Conservation (phyloP, 306 rosid genomes). For the Abrus precatorius region DNA sequence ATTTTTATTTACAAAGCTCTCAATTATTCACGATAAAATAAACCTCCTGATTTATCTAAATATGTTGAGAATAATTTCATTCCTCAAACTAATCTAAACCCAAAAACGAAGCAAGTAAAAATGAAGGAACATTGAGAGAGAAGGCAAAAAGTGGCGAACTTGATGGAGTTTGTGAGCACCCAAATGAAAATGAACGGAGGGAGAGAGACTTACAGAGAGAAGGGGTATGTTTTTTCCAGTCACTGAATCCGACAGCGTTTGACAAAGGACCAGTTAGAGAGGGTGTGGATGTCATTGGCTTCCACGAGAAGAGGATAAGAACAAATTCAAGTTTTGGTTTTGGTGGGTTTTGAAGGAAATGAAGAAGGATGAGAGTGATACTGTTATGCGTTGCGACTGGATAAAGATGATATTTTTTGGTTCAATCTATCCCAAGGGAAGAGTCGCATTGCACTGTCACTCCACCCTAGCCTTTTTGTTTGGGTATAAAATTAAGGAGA, state of each 20-base stretch:
- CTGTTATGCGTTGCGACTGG: neutral
- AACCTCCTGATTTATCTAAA: neutral
- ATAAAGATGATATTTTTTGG: neutral
- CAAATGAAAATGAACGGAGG: conserved; percentile 40
- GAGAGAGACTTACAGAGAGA: conserved; percentile 48
- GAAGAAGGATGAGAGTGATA: conserved; percentile 14
- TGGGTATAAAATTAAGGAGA: too few relatives aligned
- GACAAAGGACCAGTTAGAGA: conserved; percentile 56
- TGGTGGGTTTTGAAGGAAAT: neutral
- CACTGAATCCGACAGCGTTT: conserved; percentile 51
- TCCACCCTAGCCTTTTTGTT: too few relatives aligned
- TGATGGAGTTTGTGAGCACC: conserved; percentile 24
- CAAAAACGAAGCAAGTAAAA: neutral
- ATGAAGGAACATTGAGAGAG: neutral
- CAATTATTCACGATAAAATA: conserved; percentile 11
- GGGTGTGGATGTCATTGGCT: conserved; percentile 63
- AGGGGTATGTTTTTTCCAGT: conserved; percentile 48
- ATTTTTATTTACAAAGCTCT: neutral
- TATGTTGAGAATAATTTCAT: neutral
- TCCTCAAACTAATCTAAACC: neutral
- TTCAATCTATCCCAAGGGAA: neutral
- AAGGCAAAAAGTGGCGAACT: neutral
- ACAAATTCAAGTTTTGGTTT: neutral
- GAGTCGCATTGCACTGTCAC: neutral
- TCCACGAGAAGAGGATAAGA: conserved; percentile 2